Evolutionary conservation across 148 eudicot genomes (phyloP).

Genomic region (Persicaria maculosa): DNA sequence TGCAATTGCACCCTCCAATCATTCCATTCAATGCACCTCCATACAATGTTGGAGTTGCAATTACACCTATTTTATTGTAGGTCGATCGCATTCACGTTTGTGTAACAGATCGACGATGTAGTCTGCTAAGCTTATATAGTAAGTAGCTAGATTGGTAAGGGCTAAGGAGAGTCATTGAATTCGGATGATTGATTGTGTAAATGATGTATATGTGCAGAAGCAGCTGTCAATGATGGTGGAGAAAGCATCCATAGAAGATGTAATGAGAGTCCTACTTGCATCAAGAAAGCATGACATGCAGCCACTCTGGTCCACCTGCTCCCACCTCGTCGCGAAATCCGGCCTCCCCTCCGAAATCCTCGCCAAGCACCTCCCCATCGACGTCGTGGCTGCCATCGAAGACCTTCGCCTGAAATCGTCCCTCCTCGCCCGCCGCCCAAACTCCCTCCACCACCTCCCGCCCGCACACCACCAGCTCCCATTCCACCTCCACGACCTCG

Average conservation of each 20-base stretch:
- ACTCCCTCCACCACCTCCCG: slow-evolving; percentile 36
- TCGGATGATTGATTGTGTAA: not conserved
- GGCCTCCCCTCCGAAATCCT: slow-evolving; percentile 84
- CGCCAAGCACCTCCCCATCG: slow-evolving; percentile 88
- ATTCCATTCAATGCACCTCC: too few species aligned
- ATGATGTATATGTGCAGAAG: slow-evolving; percentile 40
- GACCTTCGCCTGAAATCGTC: slow-evolving; percentile 75
- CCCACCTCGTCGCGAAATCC: slow-evolving; percentile 78
- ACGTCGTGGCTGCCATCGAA: slow-evolving; percentile 70
- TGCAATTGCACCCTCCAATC: too few species aligned
- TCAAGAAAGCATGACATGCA: slow-evolving; percentile 96
- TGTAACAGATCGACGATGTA: too few species aligned
- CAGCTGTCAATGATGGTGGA: slow-evolving; percentile 86
- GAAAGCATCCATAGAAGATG: slow-evolving; percentile 96
- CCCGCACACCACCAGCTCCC: slow-evolving; percentile 36
- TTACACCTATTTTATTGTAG: too few species aligned
- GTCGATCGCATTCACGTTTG: too few species aligned
- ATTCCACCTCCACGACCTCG: slow-evolving; percentile 27
- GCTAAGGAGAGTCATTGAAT: too few species aligned
- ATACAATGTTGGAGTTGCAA: too few species aligned
- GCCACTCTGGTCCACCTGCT: slow-evolving; percentile 90
- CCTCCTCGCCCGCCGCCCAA: slow-evolving; percentile 27
- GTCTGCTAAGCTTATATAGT: too few species aligned
- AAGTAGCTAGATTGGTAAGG: too few species aligned
- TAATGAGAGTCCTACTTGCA: slow-evolving; percentile 86